Conservation (phyloP, 805 yeast genomes). For the Candida endomychidarum region DNA sequence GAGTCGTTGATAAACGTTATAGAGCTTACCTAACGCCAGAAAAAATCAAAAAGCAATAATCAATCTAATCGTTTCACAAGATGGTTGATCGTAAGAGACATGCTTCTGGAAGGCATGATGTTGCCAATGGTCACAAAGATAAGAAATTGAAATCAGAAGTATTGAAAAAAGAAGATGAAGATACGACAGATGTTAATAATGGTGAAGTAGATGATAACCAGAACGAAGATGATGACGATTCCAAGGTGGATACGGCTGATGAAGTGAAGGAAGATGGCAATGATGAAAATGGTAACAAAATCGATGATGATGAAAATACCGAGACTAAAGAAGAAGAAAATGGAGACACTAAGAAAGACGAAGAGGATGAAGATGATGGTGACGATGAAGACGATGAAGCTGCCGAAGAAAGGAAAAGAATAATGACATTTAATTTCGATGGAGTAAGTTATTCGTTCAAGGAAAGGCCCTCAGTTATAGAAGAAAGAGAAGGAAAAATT, state of each 20-base stretch:
- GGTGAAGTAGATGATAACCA: conserved; percentile 11
- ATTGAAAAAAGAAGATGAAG: conserved; percentile 27
- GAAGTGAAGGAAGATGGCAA: conserved; percentile 29
- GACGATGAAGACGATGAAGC: conserved; percentile 47
- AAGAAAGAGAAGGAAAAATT: conserved; percentile 88
- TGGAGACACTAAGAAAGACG: conserved; percentile 20
- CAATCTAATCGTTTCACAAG: background rate
- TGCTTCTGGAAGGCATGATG: conserved; percentile 15
- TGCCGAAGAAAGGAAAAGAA: conserved; percentile 42
- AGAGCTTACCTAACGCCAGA: too few species aligned
- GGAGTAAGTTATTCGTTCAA: conserved; percentile 80
- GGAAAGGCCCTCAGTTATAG: conserved; percentile 91
- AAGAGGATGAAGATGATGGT: conserved; percentile 37
- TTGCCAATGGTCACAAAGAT: conserved; percentile 2
- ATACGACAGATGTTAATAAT: conserved; percentile 25
- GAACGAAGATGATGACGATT: conserved; percentile 19
- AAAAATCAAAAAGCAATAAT: too few species aligned
- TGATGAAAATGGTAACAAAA: conserved; percentile 30
- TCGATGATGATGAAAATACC: conserved; percentile 11
- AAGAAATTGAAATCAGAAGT: conserved; percentile 17
- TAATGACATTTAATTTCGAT: conserved; percentile 60
- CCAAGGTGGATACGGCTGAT: conserved; percentile 27
- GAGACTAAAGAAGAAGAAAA: conserved; percentile 12
- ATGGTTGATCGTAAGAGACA: conserved; percentile 39
- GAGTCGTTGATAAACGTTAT: background rate